A percentile compares a stretch with the other conserved stretches of the same genome.
phyloP scores from a whole-genome alignment of 179 eudicot genomes.

The Beta macrorhiza region DNA sequence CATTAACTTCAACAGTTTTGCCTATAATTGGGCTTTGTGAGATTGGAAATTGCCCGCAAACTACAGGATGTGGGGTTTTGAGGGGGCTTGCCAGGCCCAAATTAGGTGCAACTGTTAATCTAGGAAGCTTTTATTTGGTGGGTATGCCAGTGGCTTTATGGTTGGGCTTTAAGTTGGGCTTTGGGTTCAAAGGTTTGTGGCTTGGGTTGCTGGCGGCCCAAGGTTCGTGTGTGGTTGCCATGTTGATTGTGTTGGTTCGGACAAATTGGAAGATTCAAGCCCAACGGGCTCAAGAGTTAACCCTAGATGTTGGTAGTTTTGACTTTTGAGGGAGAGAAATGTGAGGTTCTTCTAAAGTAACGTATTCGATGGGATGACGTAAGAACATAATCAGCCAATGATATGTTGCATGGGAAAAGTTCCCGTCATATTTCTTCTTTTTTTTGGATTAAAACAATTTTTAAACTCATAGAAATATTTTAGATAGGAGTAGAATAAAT shows the following conservation, averaged over 20 bases:
- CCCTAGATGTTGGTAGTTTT: constrained; percentile 15
- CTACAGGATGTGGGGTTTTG: constrained; percentile 70
- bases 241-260: constrained; percentile 50
- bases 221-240: constrained; percentile 49
- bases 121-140: constrained; percentile 68
- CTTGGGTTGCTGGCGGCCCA: constrained; percentile 72
- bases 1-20: constrained; percentile 56
- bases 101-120: constrained; percentile 63
- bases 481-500: too few relatives aligned
- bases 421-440: neutral
- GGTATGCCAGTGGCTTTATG: constrained; percentile 79
- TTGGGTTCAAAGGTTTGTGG: constrained; percentile 71
- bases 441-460: too few relatives aligned
- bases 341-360: neutral
- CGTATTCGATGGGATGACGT: neutral
- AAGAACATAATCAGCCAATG: neutral
- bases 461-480: too few relatives aligned
- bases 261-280: constrained; percentile 74
- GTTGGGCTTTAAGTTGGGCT: constrained; percentile 50
- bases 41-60: constrained; percentile 86
- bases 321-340: neutral
- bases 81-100: constrained; percentile 81
- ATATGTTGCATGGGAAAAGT: neutral
- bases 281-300: constrained; percentile 53
- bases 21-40: constrained; percentile 89